Evolutionary conservation across 1,284 basidiomycete species (phyloP), one percentile per base, ranked within the genome.

Genomic region (Phellopilus nigrolimitatus): DNA sequence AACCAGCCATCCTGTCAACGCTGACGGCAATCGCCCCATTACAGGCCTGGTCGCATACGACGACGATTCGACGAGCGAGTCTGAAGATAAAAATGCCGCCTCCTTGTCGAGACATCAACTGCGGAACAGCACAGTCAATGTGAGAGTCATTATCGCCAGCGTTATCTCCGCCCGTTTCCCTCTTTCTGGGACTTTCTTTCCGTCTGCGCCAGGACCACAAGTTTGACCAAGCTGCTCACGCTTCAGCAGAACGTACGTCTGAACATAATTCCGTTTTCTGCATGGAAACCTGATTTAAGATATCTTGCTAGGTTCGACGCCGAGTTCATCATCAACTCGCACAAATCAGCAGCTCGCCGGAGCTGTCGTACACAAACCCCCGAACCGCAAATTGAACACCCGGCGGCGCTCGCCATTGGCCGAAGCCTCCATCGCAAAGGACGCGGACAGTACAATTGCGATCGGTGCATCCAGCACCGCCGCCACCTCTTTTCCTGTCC

Each of bases 1-100:
- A n/a, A n/a, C n/a, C n/a, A n/a, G n/a, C n/a, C n/a, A n/a, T n/a
- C n/a, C n/a, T n/a, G n/a, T n/a, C n/a, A n/a, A n/a, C 31, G 31
- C 6, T 2, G 10, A 12, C n/a, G 31, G 10, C 6, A 9, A 33
- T 33, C n/a, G 10, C 10, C n/a, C n/a, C n/a, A 9, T 12, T 33
- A 6, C 10, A 85, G 83, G 81, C 17, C 76, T 87, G 27, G 77
- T 78, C 24, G 76, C 78, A 30, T 87, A 86, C 60, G 78, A 74
- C 56, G 82, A 80, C 47, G 83, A 83, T 59, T 78, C 76, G 12
- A 72, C 74, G 37, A 82, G 79, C 57, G 82, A 84, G 57, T 68
- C 71, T 22, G 82, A 82, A 57, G 71, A 33, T 70, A 27, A 66
- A 64, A 31, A 57, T 60, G 19, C 13, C 37, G 21, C 55, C 10